These are phyloP conservation scores for Phyllosticta citribraziliensis DNA, from an alignment of 2,329 filamentous ascomycete genomes.

Conservation along the genomic window DNA sequence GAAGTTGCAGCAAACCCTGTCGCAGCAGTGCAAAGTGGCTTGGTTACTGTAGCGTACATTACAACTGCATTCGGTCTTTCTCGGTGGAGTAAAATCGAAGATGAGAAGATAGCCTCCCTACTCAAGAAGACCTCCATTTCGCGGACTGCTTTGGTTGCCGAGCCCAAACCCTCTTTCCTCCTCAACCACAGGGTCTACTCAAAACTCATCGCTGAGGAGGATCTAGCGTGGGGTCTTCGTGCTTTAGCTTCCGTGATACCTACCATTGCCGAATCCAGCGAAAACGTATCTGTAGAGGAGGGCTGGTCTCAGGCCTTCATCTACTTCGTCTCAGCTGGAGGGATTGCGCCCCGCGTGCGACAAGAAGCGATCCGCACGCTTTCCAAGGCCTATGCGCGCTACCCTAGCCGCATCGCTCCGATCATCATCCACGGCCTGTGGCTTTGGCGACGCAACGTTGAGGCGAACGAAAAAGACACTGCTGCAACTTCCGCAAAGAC, in stretches of 20 bases:
- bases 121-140: conserved; percentile 54
- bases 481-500: conserved; percentile 57
- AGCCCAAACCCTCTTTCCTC: conserved; percentile 81
- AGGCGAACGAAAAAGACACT: conserved; percentile 67
- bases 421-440: conserved; percentile 65
- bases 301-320: conserved; percentile 81
- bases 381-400: conserved; percentile 52
- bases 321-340: conserved; percentile 60
- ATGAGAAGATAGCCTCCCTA: conserved; percentile 46
- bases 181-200: conserved; percentile 77
- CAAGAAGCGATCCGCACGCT: conserved; percentile 54
- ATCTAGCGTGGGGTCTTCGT: conserved; percentile 66
- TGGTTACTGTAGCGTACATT: conserved; percentile 72
- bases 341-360: conserved; percentile 51
- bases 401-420: conserved; percentile 49
- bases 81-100: conserved; percentile 44
- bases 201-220: conserved; percentile 64
- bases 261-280: conserved; percentile 42
- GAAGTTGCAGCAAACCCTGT: conserved; percentile 72
- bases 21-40: conserved; percentile 68
- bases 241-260: conserved; percentile 56
- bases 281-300: conserved; percentile 38
- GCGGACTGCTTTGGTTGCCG: conserved; percentile 55
- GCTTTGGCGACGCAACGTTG: conserved; percentile 63
- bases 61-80: conserved; percentile 53